Percentiles rank a stretch among this genome's conserved stretches.
These are phyloP conservation scores for Exophiala sideris DNA, from an alignment of 2,329 filamentous ascomycete genomes.

Conservation along the genomic window DNA sequence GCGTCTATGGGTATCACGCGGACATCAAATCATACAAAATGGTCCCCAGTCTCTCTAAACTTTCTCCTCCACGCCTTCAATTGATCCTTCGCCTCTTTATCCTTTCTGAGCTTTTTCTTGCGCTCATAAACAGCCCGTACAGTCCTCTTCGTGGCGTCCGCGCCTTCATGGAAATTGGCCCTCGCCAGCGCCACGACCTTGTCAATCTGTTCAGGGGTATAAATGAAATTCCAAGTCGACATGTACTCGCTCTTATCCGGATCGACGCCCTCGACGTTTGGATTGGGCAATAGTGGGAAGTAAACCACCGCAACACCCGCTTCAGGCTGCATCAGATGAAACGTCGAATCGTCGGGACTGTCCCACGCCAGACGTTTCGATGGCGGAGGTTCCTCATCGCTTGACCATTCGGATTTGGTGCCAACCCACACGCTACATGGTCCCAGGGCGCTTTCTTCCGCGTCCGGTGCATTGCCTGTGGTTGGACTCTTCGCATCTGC, in stretches of 20 bases:
- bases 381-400: conserved; percentile 51
- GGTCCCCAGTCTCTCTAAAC: conserved; percentile 13
- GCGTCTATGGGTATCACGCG: background rate
- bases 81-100: conserved; percentile 43
- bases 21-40: conserved; percentile 5
- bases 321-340: conserved; percentile 68
- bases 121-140: conserved; percentile 89
- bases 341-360: conserved; percentile 57
- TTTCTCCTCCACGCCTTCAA: conserved; percentile 25
- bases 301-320: conserved; percentile 89
- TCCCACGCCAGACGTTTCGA: conserved; percentile 49
- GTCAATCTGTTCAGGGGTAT: conserved; percentile 86
- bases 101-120: conserved; percentile 68
- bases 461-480: conserved; percentile 45
- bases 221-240: conserved; percentile 97
- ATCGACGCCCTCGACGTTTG: conserved; percentile 72
- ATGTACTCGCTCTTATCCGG: conserved; percentile 81
- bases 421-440: conserved; percentile 97
- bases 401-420: conserved; percentile 68
- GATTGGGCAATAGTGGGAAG: conserved; percentile 80
- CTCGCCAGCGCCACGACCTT: conserved; percentile 75
- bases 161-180: conserved; percentile 82
- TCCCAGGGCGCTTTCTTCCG: conserved; percentile 58
- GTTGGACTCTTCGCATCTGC: conserved; percentile 39
- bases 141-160: conserved; percentile 71